Base-by-base conservation (phyloP, 192 early-diverging fungal species). In the Coemansia aciculifera region DNA sequence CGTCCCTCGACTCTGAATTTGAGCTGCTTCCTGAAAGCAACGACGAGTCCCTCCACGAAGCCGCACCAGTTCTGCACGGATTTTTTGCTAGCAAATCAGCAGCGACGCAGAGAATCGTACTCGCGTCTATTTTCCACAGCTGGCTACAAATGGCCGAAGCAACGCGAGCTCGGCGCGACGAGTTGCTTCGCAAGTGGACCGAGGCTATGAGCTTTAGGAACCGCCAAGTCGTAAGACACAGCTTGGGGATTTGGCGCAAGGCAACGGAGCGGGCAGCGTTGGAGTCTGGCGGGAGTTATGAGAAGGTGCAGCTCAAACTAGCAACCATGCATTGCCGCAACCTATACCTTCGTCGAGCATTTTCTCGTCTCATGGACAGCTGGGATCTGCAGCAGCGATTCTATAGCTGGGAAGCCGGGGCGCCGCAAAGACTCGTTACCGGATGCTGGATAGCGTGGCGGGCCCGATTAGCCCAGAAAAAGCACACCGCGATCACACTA, bases 91-190 rank as follows among this genome's bases (percentile, higher is more conserved):
- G 71, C 68, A 62, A 51, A 19, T 77, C 61, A 29, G 61, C 48
- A 42, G 65, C 62, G 29, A 82, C 67, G 27, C 65, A 63, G 63
- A 66, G 71, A 13, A 77, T 82, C 23, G 71, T 68, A 1, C 49
- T 71, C 13, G 39, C 65, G 1, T 11, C 63, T 17, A 61, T 82
- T 0, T 42, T 82, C 15, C 79, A 75, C 24, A 38, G 38, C 37
- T 82, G 79, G 79, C 68, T 57, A 0, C 27, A 43, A 3, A 82
- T 82, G 68, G 73, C 79, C 10, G 32, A 51, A 21, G 66, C 62
- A 10, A 21, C 34, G 38, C 62, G 44, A 31, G 24, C 2, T 1
- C 69, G 72, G 27, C 78, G 78, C 38, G 67, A 81, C 9, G 67
- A 75, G 54, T 36, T 81, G 11, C 32, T 72, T 15, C 5, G 21